Percentiles rank a stretch among this genome's conserved stretches.
phyloP scores from a whole-genome alignment of 2,329 filamentous ascomycete species.

The Coleophoma crateriformis region DNA sequence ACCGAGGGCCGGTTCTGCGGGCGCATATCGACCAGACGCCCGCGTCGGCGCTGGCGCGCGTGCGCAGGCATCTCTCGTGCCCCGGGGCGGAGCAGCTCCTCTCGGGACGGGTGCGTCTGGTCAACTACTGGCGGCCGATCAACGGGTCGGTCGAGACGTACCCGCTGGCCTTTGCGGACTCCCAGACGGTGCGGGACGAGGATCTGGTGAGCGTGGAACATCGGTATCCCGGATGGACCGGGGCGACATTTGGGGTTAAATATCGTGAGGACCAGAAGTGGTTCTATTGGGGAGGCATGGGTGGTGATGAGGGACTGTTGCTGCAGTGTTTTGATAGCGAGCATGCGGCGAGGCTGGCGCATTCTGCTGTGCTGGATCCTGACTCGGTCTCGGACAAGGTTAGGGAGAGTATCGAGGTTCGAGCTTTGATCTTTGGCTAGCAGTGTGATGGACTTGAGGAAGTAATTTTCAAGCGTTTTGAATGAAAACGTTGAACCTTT shows the following conservation, averaged over 20 bases:
- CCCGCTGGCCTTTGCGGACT: slow-evolving; percentile 8
- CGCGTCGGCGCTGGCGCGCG: slow-evolving; percentile 31
- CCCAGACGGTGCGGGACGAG: slow-evolving; percentile 1
- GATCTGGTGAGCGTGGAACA: slow-evolving; percentile 7
- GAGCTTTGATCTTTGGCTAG: slow-evolving; percentile 70
- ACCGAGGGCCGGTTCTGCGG: slow-evolving; percentile 37
- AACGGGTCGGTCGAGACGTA: slow-evolving; percentile 6
- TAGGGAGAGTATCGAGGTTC: slow-evolving; percentile 81
- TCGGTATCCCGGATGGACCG: slow-evolving; percentile 6
- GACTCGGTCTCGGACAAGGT: slow-evolving; percentile 61
- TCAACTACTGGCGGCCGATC: slow-evolving; percentile 29
- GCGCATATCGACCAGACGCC: slow-evolving; percentile 54
- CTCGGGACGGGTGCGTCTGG: slow-evolving; percentile 41
- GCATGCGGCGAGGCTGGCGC: slow-evolving; percentile 25
- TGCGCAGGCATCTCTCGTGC: slow-evolving; percentile 34
- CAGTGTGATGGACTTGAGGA: too few species aligned
- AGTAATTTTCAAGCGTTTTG: too few species aligned
- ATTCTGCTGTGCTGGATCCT: slow-evolving; percentile 74
- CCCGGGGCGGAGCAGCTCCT: slow-evolving; percentile 35
- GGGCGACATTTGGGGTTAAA: slow-evolving; percentile 6
- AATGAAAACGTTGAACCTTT: too few species aligned
- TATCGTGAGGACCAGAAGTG: slow-evolving; percentile 5
- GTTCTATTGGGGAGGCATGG: slow-evolving; percentile 9
- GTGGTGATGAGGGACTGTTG: slow-evolving; percentile 8
- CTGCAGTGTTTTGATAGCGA: slow-evolving; percentile 12